Percentiles rank a stretch among this genome's conserved stretches.
Evolutionary conservation across 2,329 filamentous ascomycete species (phyloP).

Genomic region (Paramyrothecium roridum): DNA sequence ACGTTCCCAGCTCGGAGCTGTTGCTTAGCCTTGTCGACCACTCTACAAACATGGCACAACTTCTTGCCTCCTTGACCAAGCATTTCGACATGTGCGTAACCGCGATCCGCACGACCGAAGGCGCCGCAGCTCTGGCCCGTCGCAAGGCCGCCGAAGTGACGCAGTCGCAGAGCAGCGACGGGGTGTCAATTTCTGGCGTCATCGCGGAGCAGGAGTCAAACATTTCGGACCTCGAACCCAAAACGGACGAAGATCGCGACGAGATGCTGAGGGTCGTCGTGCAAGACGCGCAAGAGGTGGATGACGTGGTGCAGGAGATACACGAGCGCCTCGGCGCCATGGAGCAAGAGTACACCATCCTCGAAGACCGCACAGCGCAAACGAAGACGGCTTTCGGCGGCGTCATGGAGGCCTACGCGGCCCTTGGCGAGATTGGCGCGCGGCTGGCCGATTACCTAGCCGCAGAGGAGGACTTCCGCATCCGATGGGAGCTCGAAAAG

Average conservation of each 20-base stretch:
- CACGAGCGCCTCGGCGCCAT: constrained; percentile 73
- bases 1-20: constrained; percentile 45
- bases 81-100: constrained; percentile 95
- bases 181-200: constrained; percentile 63
- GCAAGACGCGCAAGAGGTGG: constrained; percentile 65
- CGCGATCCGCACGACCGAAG: constrained; percentile 86
- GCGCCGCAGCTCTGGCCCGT: constrained; percentile 66
- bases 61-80: constrained; percentile 74
- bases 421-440: constrained; percentile 65
- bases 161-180: constrained; percentile 41
- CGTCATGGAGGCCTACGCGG: constrained; percentile 60
- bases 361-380: constrained; percentile 61
- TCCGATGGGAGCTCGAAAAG: constrained; percentile 72
- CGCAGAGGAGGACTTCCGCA: constrained; percentile 61
- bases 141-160: constrained; percentile 64
- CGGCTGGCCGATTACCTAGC: constrained; percentile 64
- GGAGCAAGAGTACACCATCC: constrained; percentile 64
- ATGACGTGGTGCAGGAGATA: constrained; percentile 68
- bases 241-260: constrained; percentile 70
- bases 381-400: constrained; percentile 46
- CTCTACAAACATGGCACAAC: constrained; percentile 77
- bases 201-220: constrained; percentile 56
- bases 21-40: constrained; percentile 66
- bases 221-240: constrained; percentile 57
- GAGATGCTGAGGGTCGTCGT: constrained; percentile 82